Evolutionary conservation across 2,329 filamentous ascomycete species (phyloP).

Genomic region (Aspergillus carbonarius): DNA sequence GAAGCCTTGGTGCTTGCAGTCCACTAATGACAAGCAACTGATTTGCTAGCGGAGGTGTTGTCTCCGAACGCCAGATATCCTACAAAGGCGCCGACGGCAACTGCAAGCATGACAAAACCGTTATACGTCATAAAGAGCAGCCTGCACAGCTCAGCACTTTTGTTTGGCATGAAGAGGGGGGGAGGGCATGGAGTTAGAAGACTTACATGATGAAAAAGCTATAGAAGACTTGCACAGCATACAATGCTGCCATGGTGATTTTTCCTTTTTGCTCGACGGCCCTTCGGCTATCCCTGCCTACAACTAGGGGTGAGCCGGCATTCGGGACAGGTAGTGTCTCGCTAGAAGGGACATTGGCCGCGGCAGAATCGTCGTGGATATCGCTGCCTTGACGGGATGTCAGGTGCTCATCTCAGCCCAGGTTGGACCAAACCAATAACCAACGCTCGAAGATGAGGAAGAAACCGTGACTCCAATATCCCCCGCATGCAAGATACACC

Average conservation of each 20-base stretch:
- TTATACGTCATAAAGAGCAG: conserved; percentile 99
- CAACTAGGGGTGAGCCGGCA: conserved; percentile 68
- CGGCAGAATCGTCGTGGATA: conserved; percentile 30
- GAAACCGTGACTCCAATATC: not conserved
- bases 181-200: not conserved
- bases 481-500: conserved; percentile 6
- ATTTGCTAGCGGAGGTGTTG: conserved; percentile 70
- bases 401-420: conserved; percentile 24
- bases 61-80: conserved; percentile 83
- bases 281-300: conserved; percentile 68
- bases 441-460: conserved; percentile 4
- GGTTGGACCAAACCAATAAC: conserved; percentile 6
- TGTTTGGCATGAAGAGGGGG: not conserved
- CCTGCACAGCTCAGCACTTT: conserved; percentile 53
- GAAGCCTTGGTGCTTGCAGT: not conserved
- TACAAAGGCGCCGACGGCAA: conserved; percentile 82
- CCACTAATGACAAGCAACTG: conserved; percentile 80
- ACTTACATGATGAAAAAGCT: conserved; percentile 99
- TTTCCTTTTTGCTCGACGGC: conserved; percentile 67
- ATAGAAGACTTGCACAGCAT: conserved; percentile 94
- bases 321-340: conserved; percentile 33
- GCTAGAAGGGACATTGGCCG: conserved; percentile 24
- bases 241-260: conserved; percentile 76
- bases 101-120: conserved; percentile 92
- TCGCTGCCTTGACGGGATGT: conserved; percentile 36